Evolutionary conservation across 2,329 filamentous ascomycete species (phyloP), one percentile per base, ranked within the genome.

Genomic region (Neofusicoccum laricinum): DNA sequence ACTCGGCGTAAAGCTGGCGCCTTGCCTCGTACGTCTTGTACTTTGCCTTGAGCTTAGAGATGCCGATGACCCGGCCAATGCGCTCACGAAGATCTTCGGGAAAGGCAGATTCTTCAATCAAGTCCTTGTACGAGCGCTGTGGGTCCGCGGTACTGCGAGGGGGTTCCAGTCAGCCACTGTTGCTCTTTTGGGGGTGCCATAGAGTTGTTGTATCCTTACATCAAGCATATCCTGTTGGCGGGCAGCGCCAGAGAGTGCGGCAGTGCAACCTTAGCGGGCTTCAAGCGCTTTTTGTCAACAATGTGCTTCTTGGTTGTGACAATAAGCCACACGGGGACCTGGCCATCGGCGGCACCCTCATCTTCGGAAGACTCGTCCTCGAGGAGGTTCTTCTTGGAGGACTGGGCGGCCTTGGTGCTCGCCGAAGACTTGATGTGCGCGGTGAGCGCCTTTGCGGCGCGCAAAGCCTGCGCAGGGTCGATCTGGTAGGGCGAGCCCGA

Each of bases 121-220:
- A 84, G 77, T 98, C 90, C 82, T 98, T 98, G 85, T 95, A 96
- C 63, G 87, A 85, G 68, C 93, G 88, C 83, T 97, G 93, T 1
- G 88, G 88, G 69, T 89, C 87, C 70, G 92, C 91, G 64, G 90
- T 92, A 77, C 97, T 64, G 62, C n/a, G n/a, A 7, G 11, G 15
- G n/a, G 4, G n/a, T 10, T 21, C n/a, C 14, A 19, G 46, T 62
- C 30, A 62, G 59, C 46, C n/a, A 3, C 40, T 40, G 14, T 21
- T 2, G 50, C 6, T 19, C 12, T 40, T 38, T 6, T 10, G 36
- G 11, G 2, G 4, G 11, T 11, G 11, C 3, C 1, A 14, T 34
- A 4, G n/a, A 12, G 12, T 5, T 1, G 15, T 21, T 15, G 12
- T 30, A 30, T 30, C 34, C 50, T 48, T 57, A 64, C 62, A 65